Evolutionary conservation across 2,329 filamentous ascomycete genomes (phyloP).

Genomic region (Colletotrichum liriopes): DNA sequence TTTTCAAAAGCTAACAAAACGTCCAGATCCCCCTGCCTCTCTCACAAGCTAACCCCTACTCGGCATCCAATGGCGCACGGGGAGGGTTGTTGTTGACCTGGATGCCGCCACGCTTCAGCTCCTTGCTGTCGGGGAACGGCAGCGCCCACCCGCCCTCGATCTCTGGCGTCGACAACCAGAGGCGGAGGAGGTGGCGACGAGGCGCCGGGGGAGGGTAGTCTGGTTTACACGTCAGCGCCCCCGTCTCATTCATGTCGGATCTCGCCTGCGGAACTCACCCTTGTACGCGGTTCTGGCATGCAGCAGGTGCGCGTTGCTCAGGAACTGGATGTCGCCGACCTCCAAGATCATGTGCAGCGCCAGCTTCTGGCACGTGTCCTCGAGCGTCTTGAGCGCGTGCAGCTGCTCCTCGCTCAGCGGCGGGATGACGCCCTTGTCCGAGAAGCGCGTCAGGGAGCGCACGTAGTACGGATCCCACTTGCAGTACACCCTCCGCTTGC

Average conservation of each 20-base stretch:
- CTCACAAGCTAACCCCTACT: conserved; percentile 62
- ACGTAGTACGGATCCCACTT: conserved; percentile 96
- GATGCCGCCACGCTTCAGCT: conserved; percentile 91
- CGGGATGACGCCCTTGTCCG: conserved; percentile 80
- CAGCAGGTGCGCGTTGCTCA: conserved; percentile 82
- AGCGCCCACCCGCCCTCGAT: conserved; percentile 87
- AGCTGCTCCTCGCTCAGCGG: conserved; percentile 78
- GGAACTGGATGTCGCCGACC: conserved; percentile 89
- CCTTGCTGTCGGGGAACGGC: conserved; percentile 84
- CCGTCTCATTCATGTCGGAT: background rate
- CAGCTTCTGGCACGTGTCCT: conserved; percentile 81
- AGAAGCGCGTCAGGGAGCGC: conserved; percentile 81
- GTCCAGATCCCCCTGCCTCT: background rate
- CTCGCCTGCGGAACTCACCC: conserved; percentile 33
- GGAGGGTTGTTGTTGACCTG: conserved; percentile 88
- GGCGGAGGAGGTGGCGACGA: conserved; percentile 82
- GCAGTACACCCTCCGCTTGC: conserved; percentile 78
- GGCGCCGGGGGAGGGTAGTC: conserved; percentile 76
- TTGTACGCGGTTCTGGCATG: conserved; percentile 88
- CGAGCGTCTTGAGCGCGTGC: conserved; percentile 78
- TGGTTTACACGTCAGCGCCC: conserved; percentile 39
- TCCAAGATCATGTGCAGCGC: conserved; percentile 87
- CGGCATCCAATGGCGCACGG: conserved; percentile 82
- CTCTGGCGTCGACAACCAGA: conserved; percentile 89
- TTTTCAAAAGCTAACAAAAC: background rate